Conservation (phyloP, 257 asterid species). For the Fraxinus anomala region DNA sequence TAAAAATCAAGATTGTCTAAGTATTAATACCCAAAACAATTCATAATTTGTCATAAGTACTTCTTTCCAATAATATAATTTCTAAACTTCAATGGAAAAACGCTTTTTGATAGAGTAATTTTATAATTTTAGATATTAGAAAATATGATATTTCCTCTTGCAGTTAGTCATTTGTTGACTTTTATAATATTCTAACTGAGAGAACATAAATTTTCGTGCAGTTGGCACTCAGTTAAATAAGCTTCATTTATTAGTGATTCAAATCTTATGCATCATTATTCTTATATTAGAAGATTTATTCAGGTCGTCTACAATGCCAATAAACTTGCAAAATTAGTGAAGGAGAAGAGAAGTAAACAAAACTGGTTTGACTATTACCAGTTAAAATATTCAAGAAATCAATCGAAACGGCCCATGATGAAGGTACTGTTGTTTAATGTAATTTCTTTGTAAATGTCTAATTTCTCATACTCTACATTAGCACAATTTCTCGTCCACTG, state of each 20-base stretch:
- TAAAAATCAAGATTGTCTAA: neutral
- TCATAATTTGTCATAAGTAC: neutral
- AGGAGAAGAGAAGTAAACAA: slow-evolving; percentile 66
- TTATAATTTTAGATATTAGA: neutral
- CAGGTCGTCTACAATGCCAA: slow-evolving; percentile 90
- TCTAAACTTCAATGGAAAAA: neutral
- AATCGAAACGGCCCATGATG: slow-evolving; percentile 51
- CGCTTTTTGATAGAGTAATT: neutral
- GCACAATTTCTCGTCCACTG: neutral
- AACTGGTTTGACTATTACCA: slow-evolving; percentile 95
- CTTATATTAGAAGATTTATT: slow-evolving; percentile 26
- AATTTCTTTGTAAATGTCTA: slow-evolving; percentile 12
- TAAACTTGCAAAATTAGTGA: slow-evolving; percentile 69
- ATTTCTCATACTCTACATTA: neutral
- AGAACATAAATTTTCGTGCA: neutral
- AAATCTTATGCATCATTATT: slow-evolving; percentile 1
- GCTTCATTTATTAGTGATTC: neutral
- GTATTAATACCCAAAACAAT: neutral
- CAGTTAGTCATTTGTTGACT: slow-evolving; percentile 16
- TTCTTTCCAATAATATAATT: too few species aligned
- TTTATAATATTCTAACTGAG: slow-evolving; percentile 3
- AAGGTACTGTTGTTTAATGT: slow-evolving; percentile 52
- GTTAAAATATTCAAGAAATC: slow-evolving; percentile 70
- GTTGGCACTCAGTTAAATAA: neutral
- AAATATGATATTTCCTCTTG: neutral